Evolutionary conservation across 352 stramenopile genomes (phyloP), one percentile per base, ranked within the genome.

Genomic region (Pythium apleroticum): DNA sequence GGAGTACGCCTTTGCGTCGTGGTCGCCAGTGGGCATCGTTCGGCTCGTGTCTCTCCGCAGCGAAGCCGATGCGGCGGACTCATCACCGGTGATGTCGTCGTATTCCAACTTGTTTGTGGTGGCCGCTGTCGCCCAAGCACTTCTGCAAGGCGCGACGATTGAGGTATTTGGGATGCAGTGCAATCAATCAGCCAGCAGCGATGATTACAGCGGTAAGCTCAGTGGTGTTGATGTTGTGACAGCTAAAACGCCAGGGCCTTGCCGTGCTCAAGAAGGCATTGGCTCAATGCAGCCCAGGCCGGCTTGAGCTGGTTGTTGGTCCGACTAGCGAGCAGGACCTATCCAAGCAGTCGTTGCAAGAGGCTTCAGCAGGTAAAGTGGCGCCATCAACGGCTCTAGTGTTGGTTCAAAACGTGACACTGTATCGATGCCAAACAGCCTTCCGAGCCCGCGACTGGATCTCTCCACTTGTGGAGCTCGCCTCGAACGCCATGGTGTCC

Each of bases 401-500:
- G 31, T 30, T 35, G 19, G 12, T 22, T 28, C 12, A 33, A 2
- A 24, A 20, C 4, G 8, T 28, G n/a, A 39, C 50, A 14, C 3
- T 10, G 2, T 52, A 17, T 17, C 22, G 8, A 12, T 52, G 3
- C 7, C 9, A 1, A 4, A 8, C 20, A 90, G 79, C 64, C 20
- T 81, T 83, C 55, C 55, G 53, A 6, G 35, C 65, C 0, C 63
- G 73, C 30, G 78, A 90, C 56, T 91, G 82, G 84, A 57, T 90
- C 11, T 75, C 73, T 49, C 71, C 77, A 11, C 59, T 90, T 15
- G 66, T 89, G 20, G 76, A 93, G 57, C 73, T 88, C 1, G 69
- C 83, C 20, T 88, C 80, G 2, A 91, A 88, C 22, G 74, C 76
- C n/a, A 90, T 93, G 77, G 74, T 93, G 9, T 85, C 80, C 19